Evolutionary conservation across 805 yeast genomes (phyloP).

Genomic region (Suhomyces sp.): DNA sequence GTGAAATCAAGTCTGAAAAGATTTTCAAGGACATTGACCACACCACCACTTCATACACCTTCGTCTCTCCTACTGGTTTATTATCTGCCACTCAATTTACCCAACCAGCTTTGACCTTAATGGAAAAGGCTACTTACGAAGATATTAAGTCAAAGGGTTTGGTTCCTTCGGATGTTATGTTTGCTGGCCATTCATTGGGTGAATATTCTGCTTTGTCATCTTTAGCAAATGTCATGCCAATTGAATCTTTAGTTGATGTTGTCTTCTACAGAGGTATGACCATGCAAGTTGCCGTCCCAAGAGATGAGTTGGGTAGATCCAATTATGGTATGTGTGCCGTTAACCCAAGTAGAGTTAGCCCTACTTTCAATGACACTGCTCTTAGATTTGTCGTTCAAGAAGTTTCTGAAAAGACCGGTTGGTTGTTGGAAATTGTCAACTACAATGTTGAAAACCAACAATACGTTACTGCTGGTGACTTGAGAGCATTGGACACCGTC

Average conservation of each 20-base stretch:
- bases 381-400: slow-evolving; percentile 91
- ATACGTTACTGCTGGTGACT: slow-evolving; percentile 98
- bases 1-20: slow-evolving; percentile 82
- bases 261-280: slow-evolving; percentile 99
- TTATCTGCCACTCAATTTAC: slow-evolving; percentile 98
- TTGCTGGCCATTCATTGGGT: slow-evolving; percentile 99
- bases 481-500: slow-evolving; percentile 89
- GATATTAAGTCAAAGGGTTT: slow-evolving; percentile 95
- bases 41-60: slow-evolving; percentile 78
- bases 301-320: slow-evolving; percentile 92
- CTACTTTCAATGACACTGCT: slow-evolving; percentile 90
- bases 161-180: slow-evolving; percentile 88
- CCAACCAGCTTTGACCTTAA: slow-evolving; percentile 97
- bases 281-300: slow-evolving; percentile 99
- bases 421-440: slow-evolving; percentile 97
- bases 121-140: slow-evolving; percentile 99
- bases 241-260: slow-evolving; percentile 94
- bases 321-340: slow-evolving; percentile 99
- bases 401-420: slow-evolving; percentile 76
- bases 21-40: slow-evolving; percentile 90
- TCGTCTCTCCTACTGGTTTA: slow-evolving; percentile 90
- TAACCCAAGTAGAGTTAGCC: slow-evolving; percentile 88
- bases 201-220: slow-evolving; percentile 98
- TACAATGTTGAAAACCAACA: slow-evolving; percentile 97
- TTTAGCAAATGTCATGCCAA: slow-evolving; percentile 97